A percentile compares a stretch with the other conserved stretches of the same genome.
These are phyloP conservation scores for Melastoma candidum DNA, from an alignment of 441 rosid genomes.

Conservation along the genomic window DNA sequence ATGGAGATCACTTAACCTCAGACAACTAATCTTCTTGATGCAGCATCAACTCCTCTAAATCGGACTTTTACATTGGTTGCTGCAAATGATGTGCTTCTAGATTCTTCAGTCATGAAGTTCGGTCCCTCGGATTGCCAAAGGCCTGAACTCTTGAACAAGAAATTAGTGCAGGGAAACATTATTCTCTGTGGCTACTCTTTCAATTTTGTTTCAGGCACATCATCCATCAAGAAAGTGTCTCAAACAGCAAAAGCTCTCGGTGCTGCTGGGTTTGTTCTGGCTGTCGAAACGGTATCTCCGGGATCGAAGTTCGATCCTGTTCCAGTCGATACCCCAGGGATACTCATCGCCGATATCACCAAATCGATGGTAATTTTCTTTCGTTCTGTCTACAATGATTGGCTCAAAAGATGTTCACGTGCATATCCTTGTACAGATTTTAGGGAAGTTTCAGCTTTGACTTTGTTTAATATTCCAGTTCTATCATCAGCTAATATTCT, in stretches of 20 bases:
- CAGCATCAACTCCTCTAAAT: slow-evolving; percentile 83
- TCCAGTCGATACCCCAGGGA: slow-evolving; percentile 78
- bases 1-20: slow-evolving; percentile 6
- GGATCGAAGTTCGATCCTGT: slow-evolving; percentile 97
- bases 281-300: slow-evolving; percentile 87
- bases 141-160: slow-evolving; percentile 80
- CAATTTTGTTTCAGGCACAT: slow-evolving; percentile 85
- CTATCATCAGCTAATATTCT: slow-evolving; percentile 4
- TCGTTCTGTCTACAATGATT: background rate
- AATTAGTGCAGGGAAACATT: slow-evolving; percentile 77
- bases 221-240: slow-evolving; percentile 88
- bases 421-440: slow-evolving; percentile 5
- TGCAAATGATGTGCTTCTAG: slow-evolving; percentile 88
- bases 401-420: background rate
- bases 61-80: slow-evolving; percentile 73
- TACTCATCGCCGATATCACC: slow-evolving; percentile 68
- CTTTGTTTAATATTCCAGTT: slow-evolving; percentile 13
- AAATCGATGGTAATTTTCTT: slow-evolving; percentile 62
- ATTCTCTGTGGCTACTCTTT: slow-evolving; percentile 97
- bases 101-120: slow-evolving; percentile 57
- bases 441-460: slow-evolving; percentile 4
- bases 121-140: slow-evolving; percentile 95
- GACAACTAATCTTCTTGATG: slow-evolving; percentile 11
- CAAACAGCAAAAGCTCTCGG: slow-evolving; percentile 94
- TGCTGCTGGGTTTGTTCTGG: slow-evolving; percentile 93